phyloP scores from a whole-genome alignment of 768 basidiomycete species.

The Galerina marginata region DNA sequence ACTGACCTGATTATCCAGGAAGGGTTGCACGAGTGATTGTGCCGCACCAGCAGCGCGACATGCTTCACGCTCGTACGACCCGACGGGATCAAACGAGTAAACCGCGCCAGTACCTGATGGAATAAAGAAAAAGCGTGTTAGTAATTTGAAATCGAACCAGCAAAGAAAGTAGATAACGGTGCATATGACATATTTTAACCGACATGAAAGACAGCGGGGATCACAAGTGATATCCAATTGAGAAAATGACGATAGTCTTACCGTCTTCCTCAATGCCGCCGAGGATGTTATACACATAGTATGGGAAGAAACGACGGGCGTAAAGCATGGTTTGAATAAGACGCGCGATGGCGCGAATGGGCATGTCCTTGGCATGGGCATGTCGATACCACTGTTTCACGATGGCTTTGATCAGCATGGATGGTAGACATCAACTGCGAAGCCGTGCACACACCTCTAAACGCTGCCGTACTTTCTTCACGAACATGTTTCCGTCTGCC shows the following conservation, averaged over 20 bases:
- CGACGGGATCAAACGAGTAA: conserved; percentile 99
- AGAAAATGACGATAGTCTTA: conserved; percentile 43
- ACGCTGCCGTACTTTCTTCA: conserved; percentile 94
- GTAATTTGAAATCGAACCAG: conserved; percentile 12
- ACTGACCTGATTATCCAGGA: conserved; percentile 97
- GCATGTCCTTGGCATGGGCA: conserved; percentile 96
- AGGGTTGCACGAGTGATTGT: conserved; percentile 93
- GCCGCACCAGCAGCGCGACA: conserved; percentile 97
- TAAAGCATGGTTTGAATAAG: conserved; percentile 99
- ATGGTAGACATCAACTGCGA: background rate
- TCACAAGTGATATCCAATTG: conserved; percentile 1
- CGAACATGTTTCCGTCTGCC: conserved; percentile 97
- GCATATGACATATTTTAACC: conserved; percentile 21
- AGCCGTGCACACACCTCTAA: conserved; percentile 72
- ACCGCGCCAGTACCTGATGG: conserved; percentile 88
- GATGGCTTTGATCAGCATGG: conserved; percentile 5
- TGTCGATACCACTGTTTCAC: conserved; percentile 89
- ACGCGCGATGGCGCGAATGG: conserved; percentile 95
- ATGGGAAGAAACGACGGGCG: conserved; percentile 95
- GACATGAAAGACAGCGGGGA: conserved; percentile 13
- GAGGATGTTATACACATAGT: conserved; percentile 96
- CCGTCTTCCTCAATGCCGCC: conserved; percentile 97
- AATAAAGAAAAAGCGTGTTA: conserved; percentile 24
- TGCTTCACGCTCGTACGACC: conserved; percentile 95
- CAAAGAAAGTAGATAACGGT: conserved; percentile 8